phyloP scores from a whole-genome alignment of 495 filamentous ascomycete genomes.

The Platismatia glauca region DNA sequence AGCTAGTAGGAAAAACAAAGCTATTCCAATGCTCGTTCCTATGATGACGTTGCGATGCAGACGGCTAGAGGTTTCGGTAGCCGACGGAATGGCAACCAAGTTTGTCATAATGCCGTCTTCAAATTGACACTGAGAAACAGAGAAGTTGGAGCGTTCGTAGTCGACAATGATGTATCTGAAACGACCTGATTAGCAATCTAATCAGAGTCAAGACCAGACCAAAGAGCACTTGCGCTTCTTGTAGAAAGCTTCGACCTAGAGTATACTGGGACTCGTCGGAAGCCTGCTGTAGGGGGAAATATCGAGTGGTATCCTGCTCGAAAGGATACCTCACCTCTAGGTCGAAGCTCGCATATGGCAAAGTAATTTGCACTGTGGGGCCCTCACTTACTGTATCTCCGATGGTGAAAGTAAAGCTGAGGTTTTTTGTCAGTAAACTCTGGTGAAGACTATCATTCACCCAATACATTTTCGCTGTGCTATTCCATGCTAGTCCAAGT shows the following conservation, averaged over 20 bases:
- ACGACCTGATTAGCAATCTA: not conserved
- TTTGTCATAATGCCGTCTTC: conserved; percentile 1
- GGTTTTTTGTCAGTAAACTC: conserved; percentile 36
- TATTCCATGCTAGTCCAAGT: conserved; percentile 42
- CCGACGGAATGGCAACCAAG: conserved; percentile 9
- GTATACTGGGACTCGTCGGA: conserved; percentile 43
- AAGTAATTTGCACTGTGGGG: conserved; percentile 36
- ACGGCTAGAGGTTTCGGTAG: not conserved
- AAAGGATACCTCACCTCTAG: conserved; percentile 35
- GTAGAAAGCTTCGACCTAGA: conserved; percentile 47
- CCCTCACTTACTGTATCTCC: conserved; percentile 33
- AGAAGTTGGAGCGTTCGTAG: conserved; percentile 22
- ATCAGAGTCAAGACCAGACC: not conserved
- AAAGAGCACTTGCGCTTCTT: conserved; percentile 36
- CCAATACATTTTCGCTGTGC: conserved; percentile 36
- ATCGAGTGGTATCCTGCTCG: conserved; percentile 27
- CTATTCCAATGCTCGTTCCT: conserved; percentile 5
- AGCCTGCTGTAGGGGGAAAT: conserved; percentile 45
- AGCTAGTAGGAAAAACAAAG: not conserved
- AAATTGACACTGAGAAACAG: conserved; percentile 13
- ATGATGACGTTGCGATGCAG: not conserved
- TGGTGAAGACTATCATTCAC: conserved; percentile 39
- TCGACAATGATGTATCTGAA: conserved; percentile 22
- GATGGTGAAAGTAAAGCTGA: conserved; percentile 42
- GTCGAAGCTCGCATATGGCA: conserved; percentile 49